These are phyloP conservation scores for Diaporthe ilicicola DNA, from an alignment of 2,329 filamentous ascomycete genomes.

Conservation along the genomic window DNA sequence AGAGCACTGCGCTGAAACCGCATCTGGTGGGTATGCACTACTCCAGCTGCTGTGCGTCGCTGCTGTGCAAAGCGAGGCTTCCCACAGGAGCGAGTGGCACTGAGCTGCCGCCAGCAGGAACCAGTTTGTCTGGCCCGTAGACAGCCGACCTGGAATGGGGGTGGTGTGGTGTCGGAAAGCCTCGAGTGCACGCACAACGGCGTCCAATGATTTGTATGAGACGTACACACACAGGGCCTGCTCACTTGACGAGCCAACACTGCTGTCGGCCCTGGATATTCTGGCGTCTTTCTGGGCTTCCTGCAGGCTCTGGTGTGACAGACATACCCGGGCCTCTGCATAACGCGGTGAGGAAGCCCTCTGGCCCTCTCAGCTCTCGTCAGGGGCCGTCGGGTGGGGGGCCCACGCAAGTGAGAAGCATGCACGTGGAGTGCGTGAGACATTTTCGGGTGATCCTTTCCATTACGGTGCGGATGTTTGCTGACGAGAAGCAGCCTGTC, in stretches of 20 bases:
- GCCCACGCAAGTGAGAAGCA: conserved; percentile 5
- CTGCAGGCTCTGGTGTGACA: conserved; percentile 9
- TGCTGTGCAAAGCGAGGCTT: conserved; percentile 30
- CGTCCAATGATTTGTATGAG: conserved; percentile 23
- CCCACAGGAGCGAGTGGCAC: conserved; percentile 26
- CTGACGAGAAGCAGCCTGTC: neutral
- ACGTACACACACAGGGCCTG: conserved; percentile 7
- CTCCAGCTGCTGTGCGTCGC: conserved; percentile 17
- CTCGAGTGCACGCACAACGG: neutral
- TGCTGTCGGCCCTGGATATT: conserved; percentile 16
- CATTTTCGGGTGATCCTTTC: conserved; percentile 19
- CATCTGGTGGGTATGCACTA: conserved; percentile 21
- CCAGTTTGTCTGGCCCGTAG: conserved; percentile 27
- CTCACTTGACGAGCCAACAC: conserved; percentile 4
- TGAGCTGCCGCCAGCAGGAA: conserved; percentile 20
- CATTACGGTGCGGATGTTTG: conserved; percentile 13
- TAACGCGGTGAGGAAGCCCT: conserved; percentile 29
- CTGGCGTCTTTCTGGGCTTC: neutral
- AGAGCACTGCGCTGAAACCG: conserved; percentile 27
- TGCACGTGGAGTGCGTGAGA: conserved; percentile 23
- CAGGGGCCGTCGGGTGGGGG: conserved; percentile 9
- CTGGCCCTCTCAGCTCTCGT: conserved; percentile 9
- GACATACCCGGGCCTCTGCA: conserved; percentile 20
- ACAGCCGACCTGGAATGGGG: conserved; percentile 8
- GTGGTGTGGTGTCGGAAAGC: conserved; percentile 25